Evolutionary conservation across 495 filamentous ascomycete species (phyloP).

Genomic region (Entonaema liquescens): DNA sequence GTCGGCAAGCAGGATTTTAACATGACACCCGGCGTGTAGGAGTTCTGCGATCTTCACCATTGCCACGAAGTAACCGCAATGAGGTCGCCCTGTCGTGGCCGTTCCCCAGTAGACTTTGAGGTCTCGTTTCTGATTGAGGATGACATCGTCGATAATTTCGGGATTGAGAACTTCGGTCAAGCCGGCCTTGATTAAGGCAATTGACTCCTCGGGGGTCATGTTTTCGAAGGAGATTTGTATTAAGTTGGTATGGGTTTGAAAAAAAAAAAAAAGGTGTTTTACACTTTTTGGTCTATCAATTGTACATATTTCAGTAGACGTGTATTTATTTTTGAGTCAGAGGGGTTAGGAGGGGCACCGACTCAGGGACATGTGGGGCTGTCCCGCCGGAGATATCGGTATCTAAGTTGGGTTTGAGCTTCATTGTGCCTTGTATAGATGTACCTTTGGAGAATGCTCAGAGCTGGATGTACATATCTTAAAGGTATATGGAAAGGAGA

Average conservation of each 20-base stretch:
- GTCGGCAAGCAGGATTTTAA: conserved; percentile 84
- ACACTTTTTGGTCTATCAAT: conserved; percentile 2
- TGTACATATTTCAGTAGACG: conserved; percentile 19
- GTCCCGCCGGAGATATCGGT: conserved; percentile 39
- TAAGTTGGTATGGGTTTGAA: background rate
- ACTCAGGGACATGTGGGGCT: conserved; percentile 26
- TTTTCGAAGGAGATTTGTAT: conserved; percentile 3
- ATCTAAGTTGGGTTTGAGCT: background rate
- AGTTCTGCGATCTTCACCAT: conserved; percentile 90
- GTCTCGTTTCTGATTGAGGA: conserved; percentile 74
- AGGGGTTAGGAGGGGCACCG: conserved; percentile 38
- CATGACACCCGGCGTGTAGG: conserved; percentile 81
- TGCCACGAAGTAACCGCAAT: conserved; percentile 85
- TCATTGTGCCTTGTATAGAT: background rate
- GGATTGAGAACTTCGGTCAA: conserved; percentile 85
- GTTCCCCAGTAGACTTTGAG: conserved; percentile 90
- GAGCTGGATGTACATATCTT: too few species aligned
- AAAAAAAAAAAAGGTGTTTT: background rate
- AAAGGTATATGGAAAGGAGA: too few species aligned
- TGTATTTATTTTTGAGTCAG: conserved; percentile 37
- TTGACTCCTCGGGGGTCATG: conserved; percentile 48
- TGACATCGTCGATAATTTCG: conserved; percentile 78
- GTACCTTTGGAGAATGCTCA: background rate
- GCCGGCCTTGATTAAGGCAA: conserved; percentile 81
- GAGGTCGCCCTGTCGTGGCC: conserved; percentile 81